Evolutionary conservation across 108 stramenopile species (phyloP), one percentile per base, ranked within the genome.

Genomic region (Seminavis robusta): DNA sequence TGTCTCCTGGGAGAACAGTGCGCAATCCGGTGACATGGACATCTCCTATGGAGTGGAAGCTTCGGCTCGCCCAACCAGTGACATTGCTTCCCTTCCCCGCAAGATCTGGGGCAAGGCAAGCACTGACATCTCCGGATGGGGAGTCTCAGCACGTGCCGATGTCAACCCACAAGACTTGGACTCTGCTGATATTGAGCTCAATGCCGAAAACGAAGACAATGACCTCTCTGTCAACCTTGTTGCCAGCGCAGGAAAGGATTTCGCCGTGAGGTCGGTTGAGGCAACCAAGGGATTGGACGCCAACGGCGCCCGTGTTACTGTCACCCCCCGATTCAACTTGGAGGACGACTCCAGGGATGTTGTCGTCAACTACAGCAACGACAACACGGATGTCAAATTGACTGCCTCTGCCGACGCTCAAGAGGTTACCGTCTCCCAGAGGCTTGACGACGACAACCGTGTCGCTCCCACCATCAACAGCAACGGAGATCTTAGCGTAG

Each of bases 61-160:
- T 20, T 66, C 81, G 20, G 86, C 76, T 33, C 65, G 70, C 34
- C 79, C 84, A 19, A 94, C 92, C 29, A 78, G 79, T 52, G 86
- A 94, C 71, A 54, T 94, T 42, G 85, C 92, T 31, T 81, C 88
- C 47, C 86, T 94, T 59, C 92, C 92, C 33, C 66, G 80, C 15
- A 56, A 71, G 39, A 61, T 89, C 54, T 94, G 88, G 86, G 92
- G 88, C n/a, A 77, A 77, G 42, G 88, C 86, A 26, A 64, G 67
- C 32, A 84, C 81, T 51, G 38, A 65, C 32, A 72, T 88, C 45
- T 53, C 63, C 40, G 82, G 82, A 56, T 90, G 84, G 80, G 86
- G 83, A 17, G 69, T 90, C 4, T 76, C 84, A 27, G 81, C 88
- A 20, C 79, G 86, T 42, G 86, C 88, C 50, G 81, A 86, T 7